Base-by-base conservation (phyloP, 306 rosid species). In the Quercus gilva region DNA sequence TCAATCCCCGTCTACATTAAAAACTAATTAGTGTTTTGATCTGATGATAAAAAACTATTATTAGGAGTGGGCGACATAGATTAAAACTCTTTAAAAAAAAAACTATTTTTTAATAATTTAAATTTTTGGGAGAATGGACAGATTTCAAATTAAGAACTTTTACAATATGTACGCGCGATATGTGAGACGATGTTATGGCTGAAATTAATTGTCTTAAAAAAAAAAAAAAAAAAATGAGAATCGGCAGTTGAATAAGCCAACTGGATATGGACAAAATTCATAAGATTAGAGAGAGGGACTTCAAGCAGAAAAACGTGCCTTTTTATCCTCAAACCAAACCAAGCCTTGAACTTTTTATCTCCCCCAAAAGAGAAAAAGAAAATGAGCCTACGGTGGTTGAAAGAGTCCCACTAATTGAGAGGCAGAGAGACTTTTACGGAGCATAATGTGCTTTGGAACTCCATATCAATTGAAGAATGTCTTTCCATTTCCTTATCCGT, bases 41-140 rank as follows among this genome's bases (percentile, higher is more conserved):
- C 2, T 31, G 6, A 31, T 31, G 4, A 31, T 31, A 31, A 31
- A 31, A 1, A 31, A 0, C 1, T 35, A 35, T 35, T 2, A 35
- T 5, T 0, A 35, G 0, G 0, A 6, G 0, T 2, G 1, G 0
- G 6, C 8, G 7, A 1, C 7, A 35, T 35, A 35, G 0, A 0
- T 35, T 6, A 0, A 35, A 35, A 35, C 37, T 33, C 37, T 35
- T 0, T 33, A 31, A 29, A 29, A 33, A 5, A 33, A 33, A 35
- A 37, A 37, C 0, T 37, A 37, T 7, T 37, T 37, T 37, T 37
- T 37, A 37, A 8, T 37, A 37, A 37, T 37, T 37, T 8, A 37
- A 37, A 37, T 0, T 7, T 37, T 37, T 37, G 11, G 1, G 1
- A 8, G 1, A 8, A 37, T 37, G 0, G 11, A 35, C 0, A 8